phyloP scores from a whole-genome alignment of 176 grass and related monocot species.

The Eleusine indica region DNA sequence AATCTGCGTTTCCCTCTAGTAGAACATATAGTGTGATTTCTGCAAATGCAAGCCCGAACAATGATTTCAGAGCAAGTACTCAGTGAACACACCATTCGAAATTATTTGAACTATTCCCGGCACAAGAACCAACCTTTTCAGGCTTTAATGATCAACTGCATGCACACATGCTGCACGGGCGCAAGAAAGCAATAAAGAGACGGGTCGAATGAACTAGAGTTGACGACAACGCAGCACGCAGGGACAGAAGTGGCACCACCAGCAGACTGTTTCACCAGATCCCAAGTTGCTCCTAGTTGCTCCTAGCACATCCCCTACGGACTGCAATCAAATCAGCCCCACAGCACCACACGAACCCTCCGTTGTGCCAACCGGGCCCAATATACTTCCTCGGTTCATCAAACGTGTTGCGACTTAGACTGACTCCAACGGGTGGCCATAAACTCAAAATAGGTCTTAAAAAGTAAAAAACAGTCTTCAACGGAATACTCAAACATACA shows the following conservation, averaged over 20 bases:
- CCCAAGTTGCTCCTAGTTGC: slow-evolving; percentile 31
- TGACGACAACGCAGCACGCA: background rate
- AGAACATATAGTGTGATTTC: too few relatives aligned
- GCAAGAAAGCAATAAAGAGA: background rate
- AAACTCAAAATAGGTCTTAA: too few relatives aligned
- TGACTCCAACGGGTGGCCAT: too few relatives aligned
- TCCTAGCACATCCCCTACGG: background rate
- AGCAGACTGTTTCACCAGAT: slow-evolving; percentile 31
- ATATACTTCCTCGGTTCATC: too few relatives aligned
- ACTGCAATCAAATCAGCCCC: background rate
- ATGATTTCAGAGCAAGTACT: too few relatives aligned
- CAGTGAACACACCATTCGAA: background rate
- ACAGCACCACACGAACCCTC: background rate
- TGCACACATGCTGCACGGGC: background rate
- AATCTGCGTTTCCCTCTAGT: too few relatives aligned
- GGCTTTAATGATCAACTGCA: background rate
- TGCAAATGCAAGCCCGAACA: too few relatives aligned
- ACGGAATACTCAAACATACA: too few relatives aligned
- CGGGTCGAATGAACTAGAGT: background rate
- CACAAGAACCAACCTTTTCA: background rate
- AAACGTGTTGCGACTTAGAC: too few relatives aligned
- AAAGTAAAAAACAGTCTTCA: too few relatives aligned
- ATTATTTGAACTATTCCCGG: background rate
- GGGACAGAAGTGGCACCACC: background rate
- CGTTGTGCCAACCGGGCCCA: too few relatives aligned